Evolutionary conservation across 768 basidiomycete species (phyloP), one percentile per base, ranked within the genome.

Genomic region (Tulasnella sp.): DNA sequence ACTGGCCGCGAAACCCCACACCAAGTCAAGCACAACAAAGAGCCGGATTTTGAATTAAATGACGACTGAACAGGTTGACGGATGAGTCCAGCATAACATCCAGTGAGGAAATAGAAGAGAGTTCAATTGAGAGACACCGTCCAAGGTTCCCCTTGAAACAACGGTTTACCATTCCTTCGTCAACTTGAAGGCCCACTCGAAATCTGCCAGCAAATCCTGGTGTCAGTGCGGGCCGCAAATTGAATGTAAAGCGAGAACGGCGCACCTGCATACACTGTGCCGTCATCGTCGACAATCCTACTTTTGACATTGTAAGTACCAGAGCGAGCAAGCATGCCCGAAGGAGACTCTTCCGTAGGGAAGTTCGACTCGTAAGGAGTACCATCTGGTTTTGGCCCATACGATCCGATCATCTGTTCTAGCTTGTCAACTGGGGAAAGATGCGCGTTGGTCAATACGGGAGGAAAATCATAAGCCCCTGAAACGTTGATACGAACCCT

Each of bases 331-430:
- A 97, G 71, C 85, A 93, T 85, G 17, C 97, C 97, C 58, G 92
- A 91, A 0, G 91, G 89, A 68, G 84, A 84, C 76, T 85, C 84
- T 76, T 92, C 91, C 0, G 89, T 83, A 5, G 90, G 91, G 82
- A 95, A 93, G 80, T 91, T 87, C 83, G 94, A 94, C 79, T 80
- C 83, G 81, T 96, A 92, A 6, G 92, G 81, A 34, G 90, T 86
- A 40, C 87, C 89, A 1, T 85, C 79, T n/a, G 90, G 85, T 75
- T 86, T 84, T 22, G 94, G 93, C 2, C 93, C 92, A 82, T 95
- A 97, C 3, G 94, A 96, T 22, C 97, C 97, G 29, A 98, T 87
- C 97, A 99, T 98, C 80, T 92, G 88, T 81, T 96, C 94, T 80
- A 93, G 82, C 83, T 92, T 97, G 83, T 97, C 97, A 80, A 97